Base-by-base conservation (phyloP, 805 yeast genomes). In the Wickerhamiella sergipiensis region DNA sequence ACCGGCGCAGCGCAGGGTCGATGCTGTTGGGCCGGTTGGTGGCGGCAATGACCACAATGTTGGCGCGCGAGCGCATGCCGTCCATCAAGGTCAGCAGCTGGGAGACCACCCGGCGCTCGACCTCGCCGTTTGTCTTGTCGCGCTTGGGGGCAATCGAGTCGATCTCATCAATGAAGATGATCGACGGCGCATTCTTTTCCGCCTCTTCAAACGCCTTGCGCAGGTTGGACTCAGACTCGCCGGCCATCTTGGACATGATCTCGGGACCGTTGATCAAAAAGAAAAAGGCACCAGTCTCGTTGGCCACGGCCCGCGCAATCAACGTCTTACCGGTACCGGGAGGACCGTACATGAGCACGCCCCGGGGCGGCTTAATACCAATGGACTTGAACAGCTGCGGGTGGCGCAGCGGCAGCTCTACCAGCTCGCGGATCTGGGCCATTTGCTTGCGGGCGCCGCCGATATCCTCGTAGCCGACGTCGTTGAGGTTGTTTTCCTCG, bases 321-420 rank as follows among this genome's bases (percentile, higher is more conserved):
- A 92, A 76, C 31, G 98, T 92, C 72, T 92, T 92, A 85, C 98
- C 98, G 15, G 98, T 92, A 79, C 98, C 98, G 33, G 98, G 98
- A 47, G 98, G 98, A 64, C 98, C 98, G 68, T 85, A 92, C 71
- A 67, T 67, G 64, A 92, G 78, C 55, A 92, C 88, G 74, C 98
- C 98, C 69, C 87, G 85, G 58, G 98, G 98, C 43, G 98, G 98
- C 69, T 92, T 92, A 67, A 92, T 92, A 78, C 98, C 98, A 64
- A 92, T 90, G 39, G 94, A 81, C 74, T 92, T 92, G 77, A 92
- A 92, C 62, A 92, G 78, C 71, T 92, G 97, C 49, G 98, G 98
- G 69, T 92, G 98, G 74, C 98, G 85, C 63, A 92, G 77, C 23
- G 98, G 98, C 69, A 92, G 78, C 74, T 92, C 98, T 56, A 92